Evolutionary conservation across 805 yeast species (phyloP).

Genomic region (Isabelozyma pseudorhagii): DNA sequence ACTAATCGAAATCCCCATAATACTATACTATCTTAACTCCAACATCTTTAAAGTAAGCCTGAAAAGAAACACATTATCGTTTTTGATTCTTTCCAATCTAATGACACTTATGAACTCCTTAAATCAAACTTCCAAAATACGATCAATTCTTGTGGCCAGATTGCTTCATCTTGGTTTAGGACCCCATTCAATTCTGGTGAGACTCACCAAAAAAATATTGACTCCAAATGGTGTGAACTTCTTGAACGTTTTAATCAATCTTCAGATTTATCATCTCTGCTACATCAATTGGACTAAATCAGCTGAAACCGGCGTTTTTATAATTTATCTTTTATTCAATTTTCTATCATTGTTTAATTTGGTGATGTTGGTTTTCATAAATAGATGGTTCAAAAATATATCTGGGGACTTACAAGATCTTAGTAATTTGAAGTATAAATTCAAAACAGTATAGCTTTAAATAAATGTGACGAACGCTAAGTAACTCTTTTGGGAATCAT

Average conservation of each 20-base stretch:
- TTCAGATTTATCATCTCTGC: neutral
- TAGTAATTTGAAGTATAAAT: conserved; percentile 12
- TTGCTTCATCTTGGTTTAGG: neutral
- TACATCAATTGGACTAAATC: neutral
- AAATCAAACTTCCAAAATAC: neutral
- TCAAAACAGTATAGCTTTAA: conserved; percentile 10
- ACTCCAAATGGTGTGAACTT: neutral
- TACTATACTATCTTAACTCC: neutral
- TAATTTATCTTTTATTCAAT: neutral
- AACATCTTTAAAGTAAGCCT: neutral
- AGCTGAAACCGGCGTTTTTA: neutral
- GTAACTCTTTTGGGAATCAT: too few relatives aligned
- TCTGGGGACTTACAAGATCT: conserved; percentile 7
- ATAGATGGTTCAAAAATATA: conserved; percentile 6
- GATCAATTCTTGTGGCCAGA: neutral
- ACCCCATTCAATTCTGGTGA: neutral
- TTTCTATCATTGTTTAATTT: conserved; percentile 9
- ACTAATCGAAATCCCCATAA: neutral
- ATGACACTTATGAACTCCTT: neutral
- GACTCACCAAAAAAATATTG: neutral
- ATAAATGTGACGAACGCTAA: too few relatives aligned
- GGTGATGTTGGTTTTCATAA: conserved; percentile 4
- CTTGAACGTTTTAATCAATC: neutral
- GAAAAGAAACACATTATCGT: neutral
- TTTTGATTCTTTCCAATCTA: neutral